Percentiles rank a stretch among this genome's conserved stretches.
Conservation (phyloP, 1,139 yeast genomes). For the Nadsonia starkeyi-henricii region DNA sequence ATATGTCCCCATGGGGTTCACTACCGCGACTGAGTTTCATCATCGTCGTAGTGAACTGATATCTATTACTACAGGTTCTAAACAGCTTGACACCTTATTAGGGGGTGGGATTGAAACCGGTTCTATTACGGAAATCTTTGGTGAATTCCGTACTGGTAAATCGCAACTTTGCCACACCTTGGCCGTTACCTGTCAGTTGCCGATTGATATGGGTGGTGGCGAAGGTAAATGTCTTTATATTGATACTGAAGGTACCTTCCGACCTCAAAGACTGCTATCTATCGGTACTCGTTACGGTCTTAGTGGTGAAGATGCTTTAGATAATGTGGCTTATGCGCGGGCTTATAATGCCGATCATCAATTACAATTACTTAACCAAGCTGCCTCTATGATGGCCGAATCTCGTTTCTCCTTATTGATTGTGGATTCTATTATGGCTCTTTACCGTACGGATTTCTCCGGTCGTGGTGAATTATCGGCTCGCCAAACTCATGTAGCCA, state of each 20-base stretch:
- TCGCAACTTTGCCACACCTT: constrained; percentile 93
- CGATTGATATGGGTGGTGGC: constrained; percentile 97
- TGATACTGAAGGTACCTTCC: constrained; percentile 93
- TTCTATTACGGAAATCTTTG: constrained; percentile 88
- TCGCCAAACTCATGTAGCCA: constrained; percentile 88
- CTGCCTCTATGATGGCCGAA: constrained; percentile 94
- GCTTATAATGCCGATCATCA: constrained; percentile 98
- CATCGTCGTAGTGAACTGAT: constrained; percentile 80
- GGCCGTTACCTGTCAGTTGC: constrained; percentile 93
- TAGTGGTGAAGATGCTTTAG: constrained; percentile 88
- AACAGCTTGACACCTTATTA: constrained; percentile 77
- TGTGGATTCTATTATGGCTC: constrained; percentile 93
- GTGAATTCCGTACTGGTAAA: constrained; percentile 96
- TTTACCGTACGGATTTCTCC: constrained; percentile 85
- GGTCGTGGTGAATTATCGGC: constrained; percentile 97
- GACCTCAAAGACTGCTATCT: constrained; percentile 80
- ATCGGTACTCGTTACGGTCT: constrained; percentile 88
- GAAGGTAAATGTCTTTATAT: constrained; percentile 95
- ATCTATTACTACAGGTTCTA: constrained; percentile 89
- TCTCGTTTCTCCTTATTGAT: constrained; percentile 63
- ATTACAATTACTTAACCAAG: constrained; percentile 68
- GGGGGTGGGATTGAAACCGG: constrained; percentile 99
- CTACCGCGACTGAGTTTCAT: constrained; percentile 93
- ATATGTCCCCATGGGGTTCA: constrained; percentile 90
- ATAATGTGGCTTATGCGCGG: constrained; percentile 93